Base-by-base conservation (phyloP, 2,329 filamentous ascomycete species). In the Berkeleyomyces basicola region DNA sequence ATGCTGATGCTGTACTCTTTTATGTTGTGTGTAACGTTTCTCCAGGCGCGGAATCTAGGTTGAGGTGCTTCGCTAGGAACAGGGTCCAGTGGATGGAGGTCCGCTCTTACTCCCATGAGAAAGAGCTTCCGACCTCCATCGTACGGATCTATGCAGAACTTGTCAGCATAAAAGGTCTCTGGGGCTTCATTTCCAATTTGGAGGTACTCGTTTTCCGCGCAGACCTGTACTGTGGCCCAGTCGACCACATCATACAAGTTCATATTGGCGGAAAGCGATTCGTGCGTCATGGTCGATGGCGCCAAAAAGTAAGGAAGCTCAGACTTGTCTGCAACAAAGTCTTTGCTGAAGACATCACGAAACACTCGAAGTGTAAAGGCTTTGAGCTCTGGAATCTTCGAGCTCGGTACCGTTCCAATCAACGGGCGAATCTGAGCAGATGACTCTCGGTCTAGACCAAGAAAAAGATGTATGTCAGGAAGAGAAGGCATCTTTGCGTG, bases 321-420 rank as follows among this genome's bases (percentile, higher is more conserved):
- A 0, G 78, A 72, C 0, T 77, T 67, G 14, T 83, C 77, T 0
- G 81, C 76, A 58, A 87, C 83, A 68, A 89, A 99, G 2, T 79
- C 78, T 71, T 99, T 99, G 72, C 90, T 92, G 75, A 96, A 97
- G 0, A 96, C 76, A 67, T 97, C 90, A 14, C 82, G 75, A 71
- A 95, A 96, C 0, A 95, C 72, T 3, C 80, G 78, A 47, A 95
- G 74, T 0, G 88, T 96, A 70, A 93, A 95, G 0, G 71, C 72
- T 0, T 83, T 84, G n/a, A 97, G 70, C 1, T 75, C 71, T 0
- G 77, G 70, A 0, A 74, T 68, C 0, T 74, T 67, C 0, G 74
- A 71, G 0, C 83, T 66, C 0, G 72, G 9, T 0, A 90, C 67
- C 0, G 76, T 69, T 0, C 66, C 67, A 0, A 68, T 61, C 1